Base-by-base conservation (phyloP, 2,329 filamentous ascomycete genomes). In the Cladophialophora yegresii region DNA sequence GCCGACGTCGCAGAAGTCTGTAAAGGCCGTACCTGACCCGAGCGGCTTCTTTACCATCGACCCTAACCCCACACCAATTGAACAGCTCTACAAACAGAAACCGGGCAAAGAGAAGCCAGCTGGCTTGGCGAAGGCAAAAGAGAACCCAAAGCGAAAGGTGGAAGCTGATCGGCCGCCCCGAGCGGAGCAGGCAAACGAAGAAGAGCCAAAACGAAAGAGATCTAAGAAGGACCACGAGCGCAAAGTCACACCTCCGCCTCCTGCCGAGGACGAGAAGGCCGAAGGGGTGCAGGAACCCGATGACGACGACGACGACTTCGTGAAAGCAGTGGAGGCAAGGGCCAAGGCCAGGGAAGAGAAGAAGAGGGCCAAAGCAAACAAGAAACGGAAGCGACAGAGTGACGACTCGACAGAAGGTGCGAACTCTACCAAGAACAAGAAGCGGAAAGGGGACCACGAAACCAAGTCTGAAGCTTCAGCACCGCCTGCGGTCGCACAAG, bases 321-420 rank as follows among this genome's bases (percentile, higher is more conserved):
- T 72, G 16, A 63, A 69, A 43, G 79, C 80, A 54, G 80, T 82
- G 0, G 78, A 80, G 59, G 75, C 76, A 20, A 73, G 78, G n/a
- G 62, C 81, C 40, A 74, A 73, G 53, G 77, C 79, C 47, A 80
- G 77, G 61, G 78, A 80, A 63, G 76, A 78, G 56, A 71, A 70
- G 12, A 75, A 77, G 16, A 73, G 72, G 47, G 65, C 74, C 2
- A 76, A 75, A 54, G 65, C 72, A 2, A 75, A 77, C 51, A 77
- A 73, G 75, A 81, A 76, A 70, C 76, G 70, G 70, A 77, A 80
- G 64, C 73, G 79, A 53, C 59, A 61, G 20, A 63, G 68, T 6
- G 70, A 71, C 23, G 58, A 69, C 33, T 47, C 63, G 12, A 65
- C 68, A 7, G 54, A 70, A 1, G 71, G 71, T 30, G 54, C 8